phyloP scores from a whole-genome alignment of 345 rosid genomes.

The Lepidium sativum region DNA sequence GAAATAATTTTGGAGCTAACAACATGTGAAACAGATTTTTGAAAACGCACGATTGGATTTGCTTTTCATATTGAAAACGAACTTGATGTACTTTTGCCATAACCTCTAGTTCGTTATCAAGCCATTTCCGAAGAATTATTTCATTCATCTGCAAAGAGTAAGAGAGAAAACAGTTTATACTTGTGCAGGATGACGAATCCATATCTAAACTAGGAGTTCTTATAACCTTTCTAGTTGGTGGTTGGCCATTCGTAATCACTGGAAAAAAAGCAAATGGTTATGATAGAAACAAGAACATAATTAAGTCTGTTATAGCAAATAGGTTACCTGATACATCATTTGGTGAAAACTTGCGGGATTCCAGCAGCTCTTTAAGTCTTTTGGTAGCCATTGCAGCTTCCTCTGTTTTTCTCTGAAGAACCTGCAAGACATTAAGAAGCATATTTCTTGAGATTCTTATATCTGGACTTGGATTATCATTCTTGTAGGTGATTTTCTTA shows the following conservation, averaged over 20 bases:
- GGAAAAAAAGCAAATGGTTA: constrained; percentile 19
- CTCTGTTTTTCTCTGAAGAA: constrained; percentile 85
- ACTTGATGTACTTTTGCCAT: constrained; percentile 65
- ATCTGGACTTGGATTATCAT: background rate
- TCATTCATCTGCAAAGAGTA: constrained; percentile 41
- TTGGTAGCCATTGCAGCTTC: constrained; percentile 79
- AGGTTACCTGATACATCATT: constrained; percentile 38
- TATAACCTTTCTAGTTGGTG: constrained; percentile 43
- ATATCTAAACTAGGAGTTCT: constrained; percentile 4
- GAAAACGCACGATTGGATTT: constrained; percentile 62
- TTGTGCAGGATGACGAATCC: background rate
- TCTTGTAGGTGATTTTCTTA: background rate
- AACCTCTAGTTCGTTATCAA: constrained; percentile 78
- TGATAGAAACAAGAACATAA: background rate
- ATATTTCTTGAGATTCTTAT: background rate
- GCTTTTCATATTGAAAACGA: constrained; percentile 59
- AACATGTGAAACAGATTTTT: constrained; percentile 14
- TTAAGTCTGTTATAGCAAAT: background rate
- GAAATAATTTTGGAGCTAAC: background rate
- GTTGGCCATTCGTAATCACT: constrained; percentile 44
- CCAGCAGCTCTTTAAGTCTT: constrained; percentile 74
- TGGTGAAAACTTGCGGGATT: constrained; percentile 51
- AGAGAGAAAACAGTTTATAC: background rate
- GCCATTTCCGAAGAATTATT: constrained; percentile 55
- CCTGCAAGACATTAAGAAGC: constrained; percentile 35